Conservation (phyloP, 352 stramenopile species). For the Elongisporangium undulatum region DNA sequence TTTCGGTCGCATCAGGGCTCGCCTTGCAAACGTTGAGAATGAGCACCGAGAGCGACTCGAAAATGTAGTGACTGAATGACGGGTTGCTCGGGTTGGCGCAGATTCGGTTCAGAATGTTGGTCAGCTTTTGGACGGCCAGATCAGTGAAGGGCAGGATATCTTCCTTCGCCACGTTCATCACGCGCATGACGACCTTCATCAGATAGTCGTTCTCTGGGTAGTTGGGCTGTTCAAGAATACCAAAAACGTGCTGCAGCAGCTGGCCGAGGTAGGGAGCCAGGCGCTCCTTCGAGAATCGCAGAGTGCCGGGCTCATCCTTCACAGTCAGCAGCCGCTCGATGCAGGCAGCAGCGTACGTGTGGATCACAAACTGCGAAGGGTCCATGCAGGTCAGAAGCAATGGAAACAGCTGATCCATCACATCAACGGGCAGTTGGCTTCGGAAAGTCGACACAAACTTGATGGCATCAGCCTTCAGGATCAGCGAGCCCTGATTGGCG, state of each 20-base stretch:
- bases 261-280: constrained; percentile 90
- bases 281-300: constrained; percentile 79
- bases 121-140: constrained; percentile 95
- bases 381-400: constrained; percentile 88
- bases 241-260: constrained; percentile 95
- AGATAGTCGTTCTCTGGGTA: constrained; percentile 98
- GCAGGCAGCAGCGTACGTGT: constrained; percentile 96
- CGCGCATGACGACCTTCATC: constrained; percentile 98
- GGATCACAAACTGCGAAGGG: constrained; percentile 91
- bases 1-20: constrained; percentile 65
- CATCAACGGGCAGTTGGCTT: constrained; percentile 92
- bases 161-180: constrained; percentile 91
- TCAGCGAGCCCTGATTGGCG: constrained; percentile 74
- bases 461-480: constrained; percentile 96
- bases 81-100: constrained; percentile 98
- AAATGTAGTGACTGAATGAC: constrained; percentile 99
- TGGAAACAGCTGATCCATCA: constrained; percentile 92
- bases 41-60: constrained; percentile 97
- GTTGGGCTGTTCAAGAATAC: constrained; percentile 92
- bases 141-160: constrained; percentile 91
- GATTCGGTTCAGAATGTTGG: constrained; percentile 89
- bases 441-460: constrained; percentile 99
- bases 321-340: constrained; percentile 96
- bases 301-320: constrained; percentile 75
- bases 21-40: constrained; percentile 92